Evolutionary conservation across 2,329 filamentous ascomycete species (phyloP), one percentile per base, ranked within the genome.

Genomic region (Cercospora sp.): DNA sequence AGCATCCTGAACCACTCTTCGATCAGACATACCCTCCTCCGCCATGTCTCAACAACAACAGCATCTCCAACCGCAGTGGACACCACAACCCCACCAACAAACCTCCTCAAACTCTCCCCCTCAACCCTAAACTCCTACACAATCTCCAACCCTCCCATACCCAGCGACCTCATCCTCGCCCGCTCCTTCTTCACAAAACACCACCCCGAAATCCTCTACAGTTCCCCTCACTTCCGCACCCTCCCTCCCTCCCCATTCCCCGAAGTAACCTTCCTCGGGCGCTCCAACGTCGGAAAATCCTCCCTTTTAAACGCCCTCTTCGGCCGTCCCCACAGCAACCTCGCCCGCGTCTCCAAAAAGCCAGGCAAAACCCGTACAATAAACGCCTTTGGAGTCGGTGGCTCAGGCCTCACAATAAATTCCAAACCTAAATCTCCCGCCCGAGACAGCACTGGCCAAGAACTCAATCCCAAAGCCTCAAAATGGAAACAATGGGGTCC

Each of bases 221-320:
- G 85, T 3, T 83, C 85, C 6, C 81, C 83, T 16, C 83, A 86
- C 67, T 91, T 91, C 79, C 86, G 86, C 71, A 80, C 81, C 3
- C 86, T 90, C 67, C 85, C 87, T 7, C 79, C 81, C 65, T 83
- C 82, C 0, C 75, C 82, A 1, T 79, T 85, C 31, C 87, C 87
- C 1, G 87, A 90, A 80, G 84, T 90, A 13, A 87, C 86, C 48
- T 90, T 92, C 75, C 82, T 92, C 3, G 90, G 90, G 18, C 85
- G 90, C 58, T 89, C 86, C 45, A 92, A 92, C 74, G 89, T 90
- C 5, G 90, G 90, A 63, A 92, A 92, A 79, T 88, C 85, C 64
- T 87, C 84, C 1, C 75, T 92, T 4, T 81, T 92, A 28, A 92
- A 92, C 75, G 86, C 87, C 2, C 79, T 92, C 8, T 83, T 90